Conservation (phyloP, 768 basidiomycete genomes). For the Calocybe cyanea region DNA sequence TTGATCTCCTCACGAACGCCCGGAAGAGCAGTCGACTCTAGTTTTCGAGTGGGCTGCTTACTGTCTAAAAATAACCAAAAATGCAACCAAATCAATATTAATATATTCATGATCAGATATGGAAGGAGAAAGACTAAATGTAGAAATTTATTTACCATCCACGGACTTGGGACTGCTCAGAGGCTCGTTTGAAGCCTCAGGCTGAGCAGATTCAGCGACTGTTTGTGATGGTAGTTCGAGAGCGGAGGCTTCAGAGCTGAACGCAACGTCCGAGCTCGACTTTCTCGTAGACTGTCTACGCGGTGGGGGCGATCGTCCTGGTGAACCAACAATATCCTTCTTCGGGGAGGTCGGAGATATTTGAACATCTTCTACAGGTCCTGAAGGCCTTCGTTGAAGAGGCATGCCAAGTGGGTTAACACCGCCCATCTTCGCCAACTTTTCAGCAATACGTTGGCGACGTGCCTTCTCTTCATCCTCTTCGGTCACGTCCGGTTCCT, state of each 20-base stretch:
- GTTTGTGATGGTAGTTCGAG: too few relatives aligned
- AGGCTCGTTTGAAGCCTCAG: not conserved
- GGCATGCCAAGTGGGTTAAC: constrained; percentile 46
- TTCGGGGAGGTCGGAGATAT: constrained; percentile 7
- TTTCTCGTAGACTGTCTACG: constrained; percentile 7
- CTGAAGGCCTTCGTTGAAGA: constrained; percentile 18
- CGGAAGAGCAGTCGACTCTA: constrained; percentile 3
- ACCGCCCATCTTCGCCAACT: constrained; percentile 64
- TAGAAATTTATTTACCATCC: constrained; percentile 22
- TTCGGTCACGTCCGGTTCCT: constrained; percentile 26
- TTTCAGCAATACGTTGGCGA: constrained; percentile 58
- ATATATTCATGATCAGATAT: constrained; percentile 16
- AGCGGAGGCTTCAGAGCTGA: not conserved
- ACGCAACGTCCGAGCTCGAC: not conserved
- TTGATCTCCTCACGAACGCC: constrained; percentile 11
- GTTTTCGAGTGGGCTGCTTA: constrained; percentile 7
- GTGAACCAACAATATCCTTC: constrained; percentile 9
- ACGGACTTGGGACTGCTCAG: constrained; percentile 10
- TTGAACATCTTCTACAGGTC: constrained; percentile 12
- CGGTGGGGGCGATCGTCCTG: constrained; percentile 7
- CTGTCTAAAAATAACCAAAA: constrained; percentile 14
- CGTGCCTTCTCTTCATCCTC: constrained; percentile 54
- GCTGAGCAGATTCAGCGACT: too few relatives aligned
- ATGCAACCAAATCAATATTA: constrained; percentile 24
- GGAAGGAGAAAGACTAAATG: constrained; percentile 16